phyloP scores from a whole-genome alignment of 139 green algal genomes.

The Volvox reticuliferus region DNA sequence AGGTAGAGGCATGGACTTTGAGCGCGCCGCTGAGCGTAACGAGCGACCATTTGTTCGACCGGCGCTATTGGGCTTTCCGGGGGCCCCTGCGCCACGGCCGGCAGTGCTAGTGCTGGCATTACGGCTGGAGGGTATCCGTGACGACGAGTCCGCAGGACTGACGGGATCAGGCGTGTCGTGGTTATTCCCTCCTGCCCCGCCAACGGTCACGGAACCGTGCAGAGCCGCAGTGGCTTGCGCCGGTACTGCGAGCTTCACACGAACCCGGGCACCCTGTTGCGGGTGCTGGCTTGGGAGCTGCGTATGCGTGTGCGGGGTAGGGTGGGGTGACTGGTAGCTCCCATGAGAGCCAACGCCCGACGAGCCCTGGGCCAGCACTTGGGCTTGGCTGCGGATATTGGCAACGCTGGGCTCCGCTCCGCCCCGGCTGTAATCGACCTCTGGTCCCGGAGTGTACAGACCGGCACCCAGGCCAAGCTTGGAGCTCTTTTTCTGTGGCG shows the following conservation, averaged over 20 bases:
- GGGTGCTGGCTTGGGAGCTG: conserved; percentile 1
- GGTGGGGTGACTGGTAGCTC: not conserved
- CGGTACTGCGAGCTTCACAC: conserved; percentile 10
- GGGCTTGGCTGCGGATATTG: not conserved
- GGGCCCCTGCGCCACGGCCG: not conserved
- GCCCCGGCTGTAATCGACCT: not conserved
- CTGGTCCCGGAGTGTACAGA: not conserved
- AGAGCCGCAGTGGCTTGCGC: not conserved
- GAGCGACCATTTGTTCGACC: not conserved
- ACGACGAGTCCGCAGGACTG: conserved; percentile 2
- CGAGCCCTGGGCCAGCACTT: not conserved
- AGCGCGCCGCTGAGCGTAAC: not conserved
- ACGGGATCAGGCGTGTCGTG: not conserved
- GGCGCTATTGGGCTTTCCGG: not conserved
- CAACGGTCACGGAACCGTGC: not conserved
- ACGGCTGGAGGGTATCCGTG: not conserved
- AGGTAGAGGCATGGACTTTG: conserved; percentile 44
- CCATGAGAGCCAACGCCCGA: too few relatives aligned
- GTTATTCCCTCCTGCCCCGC: not conserved
- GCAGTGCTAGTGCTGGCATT: not conserved
- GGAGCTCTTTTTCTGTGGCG: not conserved
- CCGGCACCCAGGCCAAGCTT: not conserved
- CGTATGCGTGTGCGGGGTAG: not conserved
- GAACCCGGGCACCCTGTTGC: not conserved
- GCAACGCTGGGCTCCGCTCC: not conserved